These are phyloP conservation scores for Albifimbria verrucaria DNA, from an alignment of 2,329 filamentous ascomycete species.

Conservation along the genomic window DNA sequence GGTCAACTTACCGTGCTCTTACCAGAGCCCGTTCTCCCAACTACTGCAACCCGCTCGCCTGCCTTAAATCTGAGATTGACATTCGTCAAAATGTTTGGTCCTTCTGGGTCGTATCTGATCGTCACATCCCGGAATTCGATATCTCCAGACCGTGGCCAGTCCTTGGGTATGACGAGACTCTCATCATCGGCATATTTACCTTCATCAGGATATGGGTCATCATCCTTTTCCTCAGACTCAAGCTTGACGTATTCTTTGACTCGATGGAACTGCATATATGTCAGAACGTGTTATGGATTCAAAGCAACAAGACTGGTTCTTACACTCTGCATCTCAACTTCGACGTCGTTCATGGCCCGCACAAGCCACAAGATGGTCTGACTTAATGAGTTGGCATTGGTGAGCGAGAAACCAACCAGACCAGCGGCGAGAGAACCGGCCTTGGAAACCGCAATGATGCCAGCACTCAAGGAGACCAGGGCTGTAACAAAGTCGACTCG, in stretches of 20 bases:
- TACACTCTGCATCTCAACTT: slow-evolving; percentile 54
- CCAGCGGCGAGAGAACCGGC: slow-evolving; percentile 45
- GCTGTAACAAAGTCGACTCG: slow-evolving; percentile 53
- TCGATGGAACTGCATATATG: slow-evolving; percentile 37
- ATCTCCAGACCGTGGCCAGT: slow-evolving; percentile 44
- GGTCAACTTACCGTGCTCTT: slow-evolving; percentile 67
- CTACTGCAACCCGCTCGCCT: slow-evolving; percentile 74
- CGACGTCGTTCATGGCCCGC: slow-evolving; percentile 52
- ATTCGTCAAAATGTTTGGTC: slow-evolving; percentile 46
- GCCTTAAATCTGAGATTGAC: slow-evolving; percentile 53
- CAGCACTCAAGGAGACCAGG: slow-evolving; percentile 47
- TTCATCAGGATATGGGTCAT: slow-evolving; percentile 34
- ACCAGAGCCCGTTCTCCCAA: slow-evolving; percentile 77
- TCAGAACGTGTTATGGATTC: slow-evolving; percentile 11
- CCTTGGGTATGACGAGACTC: slow-evolving; percentile 32
- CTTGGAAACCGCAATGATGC: slow-evolving; percentile 48
- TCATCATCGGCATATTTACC: slow-evolving; percentile 38
- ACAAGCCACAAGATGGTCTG: slow-evolving; percentile 50
- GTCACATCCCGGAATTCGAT: slow-evolving; percentile 50
- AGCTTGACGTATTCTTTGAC: slow-evolving; percentile 47
- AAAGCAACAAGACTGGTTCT: slow-evolving; percentile 16
- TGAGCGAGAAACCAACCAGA: slow-evolving; percentile 54
- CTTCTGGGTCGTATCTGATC: slow-evolving; percentile 43
- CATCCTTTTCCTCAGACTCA: slow-evolving; percentile 41
- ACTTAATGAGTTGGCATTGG: slow-evolving; percentile 52